phyloP scores from a whole-genome alignment of 495 filamentous ascomycete genomes.

The Astrocystis sublimbata region DNA sequence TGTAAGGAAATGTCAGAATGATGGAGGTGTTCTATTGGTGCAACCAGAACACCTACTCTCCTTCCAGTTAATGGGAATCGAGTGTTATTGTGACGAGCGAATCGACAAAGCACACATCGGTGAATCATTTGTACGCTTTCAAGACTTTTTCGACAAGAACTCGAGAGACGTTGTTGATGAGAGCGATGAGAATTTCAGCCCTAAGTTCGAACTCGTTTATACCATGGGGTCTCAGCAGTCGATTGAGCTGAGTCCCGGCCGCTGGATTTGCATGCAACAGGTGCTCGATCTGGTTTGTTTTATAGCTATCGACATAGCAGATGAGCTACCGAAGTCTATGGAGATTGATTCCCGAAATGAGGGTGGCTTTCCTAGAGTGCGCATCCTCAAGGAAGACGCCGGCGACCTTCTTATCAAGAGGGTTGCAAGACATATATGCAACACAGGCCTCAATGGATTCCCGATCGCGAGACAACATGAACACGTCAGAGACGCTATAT shows the following conservation, averaged over 20 bases:
- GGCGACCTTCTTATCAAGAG: slow-evolving; percentile 30
- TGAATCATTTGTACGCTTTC: slow-evolving; percentile 37
- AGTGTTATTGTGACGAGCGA: slow-evolving; percentile 39
- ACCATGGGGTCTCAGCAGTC: slow-evolving; percentile 60
- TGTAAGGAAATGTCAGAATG: slow-evolving; percentile 47
- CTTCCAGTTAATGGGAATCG: slow-evolving; percentile 64
- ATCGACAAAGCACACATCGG: slow-evolving; percentile 26
- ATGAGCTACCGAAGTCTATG: slow-evolving; percentile 35
- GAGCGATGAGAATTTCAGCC: slow-evolving; percentile 65
- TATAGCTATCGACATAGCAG: slow-evolving; percentile 25
- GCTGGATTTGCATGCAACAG: slow-evolving; percentile 62
- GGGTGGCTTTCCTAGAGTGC: slow-evolving; percentile 46
- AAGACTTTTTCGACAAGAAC: slow-evolving; percentile 43
- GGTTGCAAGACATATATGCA: slow-evolving; percentile 41
- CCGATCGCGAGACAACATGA: slow-evolving; percentile 42
- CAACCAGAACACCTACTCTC: slow-evolving; percentile 74
- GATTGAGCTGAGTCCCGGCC: slow-evolving; percentile 56
- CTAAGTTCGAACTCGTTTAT: slow-evolving; percentile 66
- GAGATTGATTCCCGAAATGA: slow-evolving; percentile 35
- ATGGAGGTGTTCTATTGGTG: slow-evolving; percentile 57
- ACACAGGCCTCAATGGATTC: slow-evolving; percentile 41
- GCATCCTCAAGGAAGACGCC: slow-evolving; percentile 43
- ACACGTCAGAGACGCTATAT: slow-evolving; percentile 38
- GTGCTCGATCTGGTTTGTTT: slow-evolving; percentile 49
- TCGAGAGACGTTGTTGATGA: slow-evolving; percentile 64